These are phyloP conservation scores for Verticillium alfalfae DNA, from an alignment of 2,329 filamentous ascomycete genomes.

Conservation along the genomic window DNA sequence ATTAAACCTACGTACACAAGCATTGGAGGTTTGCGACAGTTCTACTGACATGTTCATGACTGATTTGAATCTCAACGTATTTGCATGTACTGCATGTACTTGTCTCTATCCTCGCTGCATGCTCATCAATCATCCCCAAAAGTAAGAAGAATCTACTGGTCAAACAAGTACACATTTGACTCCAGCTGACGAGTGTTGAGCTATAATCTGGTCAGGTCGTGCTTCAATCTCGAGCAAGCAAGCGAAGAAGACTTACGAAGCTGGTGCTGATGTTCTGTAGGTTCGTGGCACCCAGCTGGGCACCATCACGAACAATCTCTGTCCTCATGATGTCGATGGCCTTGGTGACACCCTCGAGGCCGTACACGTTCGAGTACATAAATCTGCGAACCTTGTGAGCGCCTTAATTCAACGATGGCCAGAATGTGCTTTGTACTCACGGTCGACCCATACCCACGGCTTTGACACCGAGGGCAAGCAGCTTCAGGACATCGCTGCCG, in stretches of 20 bases:
- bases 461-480: constrained; percentile 31
- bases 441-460: constrained; percentile 36
- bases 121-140: too few species aligned
- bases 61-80: too few species aligned
- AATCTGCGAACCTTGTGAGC: constrained; percentile 16
- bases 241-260: constrained; percentile 5
- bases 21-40: too few species aligned
- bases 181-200: constrained; percentile 8
- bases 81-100: too few species aligned
- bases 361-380: constrained; percentile 47
- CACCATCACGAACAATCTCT: constrained; percentile 32
- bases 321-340: constrained; percentile 41
- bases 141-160: not conserved
- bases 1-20: too few species aligned
- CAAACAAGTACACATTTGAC: constrained; percentile 6
- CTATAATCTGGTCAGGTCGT: not conserved
- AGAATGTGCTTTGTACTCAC: not conserved
- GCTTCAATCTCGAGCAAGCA: not conserved
- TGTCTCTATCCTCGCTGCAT: too few species aligned
- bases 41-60: too few species aligned
- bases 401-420: not conserved
- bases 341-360: constrained; percentile 38
- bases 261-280: constrained; percentile 15
- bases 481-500: constrained; percentile 32
- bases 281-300: constrained; percentile 23